Percentiles rank a stretch among this genome's conserved stretches.
phyloP scores from a whole-genome alignment of 2,329 filamentous ascomycete species.

The Ascochyta clinopodiicola region DNA sequence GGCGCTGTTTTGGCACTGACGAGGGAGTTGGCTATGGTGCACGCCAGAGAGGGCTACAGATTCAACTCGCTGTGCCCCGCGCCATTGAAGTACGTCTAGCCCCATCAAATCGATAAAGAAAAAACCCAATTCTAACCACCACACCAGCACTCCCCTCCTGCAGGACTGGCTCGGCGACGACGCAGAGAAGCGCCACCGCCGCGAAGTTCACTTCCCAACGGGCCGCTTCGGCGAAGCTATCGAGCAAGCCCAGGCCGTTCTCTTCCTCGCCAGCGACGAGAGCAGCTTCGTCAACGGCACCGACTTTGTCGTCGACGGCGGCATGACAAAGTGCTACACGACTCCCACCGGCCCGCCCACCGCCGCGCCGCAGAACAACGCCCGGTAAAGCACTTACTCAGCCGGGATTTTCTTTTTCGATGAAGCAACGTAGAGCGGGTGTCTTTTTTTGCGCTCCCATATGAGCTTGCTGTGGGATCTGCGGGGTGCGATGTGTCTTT shows the following conservation, averaged over 20 bases:
- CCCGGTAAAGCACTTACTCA: conserved; percentile 19
- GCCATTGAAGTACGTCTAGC: conserved; percentile 72
- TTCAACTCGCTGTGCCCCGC: conserved; percentile 93
- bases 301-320: conserved; percentile 95
- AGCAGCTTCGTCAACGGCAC: conserved; percentile 87
- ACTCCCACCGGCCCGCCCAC: conserved; percentile 66
- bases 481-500: too few species aligned
- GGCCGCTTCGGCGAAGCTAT: conserved; percentile 92
- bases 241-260: conserved; percentile 87
- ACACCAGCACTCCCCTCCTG: conserved; percentile 74
- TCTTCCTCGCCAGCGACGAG: conserved; percentile 88
- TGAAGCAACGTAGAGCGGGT: too few species aligned
- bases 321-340: conserved; percentile 89
- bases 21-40: conserved; percentile 87
- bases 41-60: conserved; percentile 85
- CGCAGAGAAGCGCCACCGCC: conserved; percentile 76
- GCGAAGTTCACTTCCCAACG: conserved; percentile 87
- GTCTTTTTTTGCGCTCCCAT: too few species aligned
- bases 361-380: conserved; percentile 60
- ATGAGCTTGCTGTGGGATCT: too few species aligned
- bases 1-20: conserved; percentile 91
- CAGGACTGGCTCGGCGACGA: conserved; percentile 96
- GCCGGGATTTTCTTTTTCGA: too few species aligned
- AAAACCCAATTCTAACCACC: background rate
- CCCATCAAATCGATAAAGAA: background rate